These are phyloP conservation scores for Meyerozyma elateridarum DNA, from an alignment of 1,139 yeast species.

Conservation along the genomic window DNA sequence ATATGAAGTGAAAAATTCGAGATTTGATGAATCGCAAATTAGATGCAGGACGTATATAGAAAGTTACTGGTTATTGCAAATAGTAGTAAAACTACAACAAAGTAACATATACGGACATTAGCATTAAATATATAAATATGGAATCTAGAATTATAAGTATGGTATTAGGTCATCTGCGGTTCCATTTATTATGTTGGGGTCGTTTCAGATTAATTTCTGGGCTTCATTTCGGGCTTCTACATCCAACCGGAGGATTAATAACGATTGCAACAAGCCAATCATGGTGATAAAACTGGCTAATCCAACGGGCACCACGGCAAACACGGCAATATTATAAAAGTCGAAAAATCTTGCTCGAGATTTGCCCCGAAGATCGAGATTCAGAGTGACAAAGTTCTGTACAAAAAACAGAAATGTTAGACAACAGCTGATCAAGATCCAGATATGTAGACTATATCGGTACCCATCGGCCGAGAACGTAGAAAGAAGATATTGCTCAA, in stretches of 20 bases:
- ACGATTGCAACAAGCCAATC: constrained; percentile 72
- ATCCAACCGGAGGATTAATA: constrained; percentile 71
- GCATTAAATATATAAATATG: too few relatives aligned
- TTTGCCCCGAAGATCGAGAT: constrained; percentile 53
- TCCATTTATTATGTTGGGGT: too few relatives aligned
- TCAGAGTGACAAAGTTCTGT: constrained; percentile 87
- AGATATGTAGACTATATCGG: constrained; percentile 72
- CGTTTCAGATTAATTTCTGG: too few relatives aligned
- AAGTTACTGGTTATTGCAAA: too few relatives aligned
- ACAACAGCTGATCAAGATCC: constrained; percentile 86
- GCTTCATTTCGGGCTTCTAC: constrained; percentile 43
- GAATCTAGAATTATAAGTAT: too few relatives aligned
- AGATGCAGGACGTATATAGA: not conserved
- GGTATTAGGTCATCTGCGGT: too few relatives aligned
- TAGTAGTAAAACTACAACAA: too few relatives aligned
- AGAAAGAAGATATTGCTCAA: constrained; percentile 63
- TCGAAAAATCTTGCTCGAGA: constrained; percentile 61
- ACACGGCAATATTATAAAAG: constrained; percentile 81
- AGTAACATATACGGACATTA: too few relatives aligned
- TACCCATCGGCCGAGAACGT: constrained; percentile 50
- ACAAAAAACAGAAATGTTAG: constrained; percentile 78
- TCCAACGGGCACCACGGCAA: constrained; percentile 97
- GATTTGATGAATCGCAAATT: not conserved
- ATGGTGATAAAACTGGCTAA: constrained; percentile 89
- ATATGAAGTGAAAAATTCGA: not conserved